phyloP scores from a whole-genome alignment of 2,329 filamentous ascomycete genomes.

The Nemania sp. region DNA sequence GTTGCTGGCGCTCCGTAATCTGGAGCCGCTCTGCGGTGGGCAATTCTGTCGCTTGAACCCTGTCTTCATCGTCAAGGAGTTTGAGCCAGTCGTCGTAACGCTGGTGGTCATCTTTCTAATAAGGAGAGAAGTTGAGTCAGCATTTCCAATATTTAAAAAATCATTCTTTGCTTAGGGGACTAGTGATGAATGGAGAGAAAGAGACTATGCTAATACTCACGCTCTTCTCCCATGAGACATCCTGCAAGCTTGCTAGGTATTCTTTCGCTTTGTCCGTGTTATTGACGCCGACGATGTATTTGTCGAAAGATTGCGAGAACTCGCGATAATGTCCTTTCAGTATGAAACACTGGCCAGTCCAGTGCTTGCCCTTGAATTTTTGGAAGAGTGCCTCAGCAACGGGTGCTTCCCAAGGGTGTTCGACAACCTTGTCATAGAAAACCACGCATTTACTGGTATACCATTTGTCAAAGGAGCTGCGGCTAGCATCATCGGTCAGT shows the following conservation, averaged over 20 bases:
- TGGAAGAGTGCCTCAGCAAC: slow-evolving; percentile 49
- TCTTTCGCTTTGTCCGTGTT: slow-evolving; percentile 47
- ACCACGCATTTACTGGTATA: slow-evolving; percentile 52
- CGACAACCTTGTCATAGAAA: slow-evolving; percentile 56
- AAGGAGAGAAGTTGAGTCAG: background rate
- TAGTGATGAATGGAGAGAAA: background rate
- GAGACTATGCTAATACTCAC: slow-evolving; percentile 33
- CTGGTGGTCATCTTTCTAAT: slow-evolving; percentile 39
- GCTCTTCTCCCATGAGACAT: slow-evolving; percentile 40
- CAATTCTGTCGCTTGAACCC: slow-evolving; percentile 43
- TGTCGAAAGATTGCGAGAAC: slow-evolving; percentile 56
- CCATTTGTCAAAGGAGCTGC: slow-evolving; percentile 51
- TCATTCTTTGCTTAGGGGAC: background rate
- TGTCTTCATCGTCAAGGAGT: slow-evolving; percentile 49
- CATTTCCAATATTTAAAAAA: background rate
- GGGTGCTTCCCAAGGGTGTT: slow-evolving; percentile 56
- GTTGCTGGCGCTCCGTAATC: slow-evolving; percentile 50
- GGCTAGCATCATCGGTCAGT: slow-evolving; percentile 53
- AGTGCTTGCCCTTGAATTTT: slow-evolving; percentile 52
- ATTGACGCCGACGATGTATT: slow-evolving; percentile 51
- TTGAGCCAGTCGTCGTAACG: slow-evolving; percentile 51
- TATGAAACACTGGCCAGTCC: slow-evolving; percentile 56
- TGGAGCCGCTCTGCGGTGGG: slow-evolving; percentile 46
- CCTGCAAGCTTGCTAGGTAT: slow-evolving; percentile 45
- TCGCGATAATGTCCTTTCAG: slow-evolving; percentile 60